Percentiles rank a stretch among this genome's conserved stretches.
phyloP scores from a whole-genome alignment of 2,329 filamentous ascomycete genomes.

The Colletotrichum falcatum region DNA sequence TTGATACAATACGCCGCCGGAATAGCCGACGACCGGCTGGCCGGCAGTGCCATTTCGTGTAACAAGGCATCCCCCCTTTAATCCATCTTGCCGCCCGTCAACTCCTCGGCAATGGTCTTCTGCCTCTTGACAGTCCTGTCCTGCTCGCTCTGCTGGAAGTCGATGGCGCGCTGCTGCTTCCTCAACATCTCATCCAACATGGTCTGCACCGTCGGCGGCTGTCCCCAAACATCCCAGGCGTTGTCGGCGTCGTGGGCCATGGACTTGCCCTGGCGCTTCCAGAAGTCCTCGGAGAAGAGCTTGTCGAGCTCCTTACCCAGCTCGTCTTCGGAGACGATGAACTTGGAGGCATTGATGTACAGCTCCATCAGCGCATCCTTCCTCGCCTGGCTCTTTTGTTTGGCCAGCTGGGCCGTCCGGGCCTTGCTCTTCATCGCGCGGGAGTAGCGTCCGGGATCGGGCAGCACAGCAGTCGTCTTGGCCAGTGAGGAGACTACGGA shows the following conservation, averaged over 20 bases:
- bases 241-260: constrained; percentile 53
- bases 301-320: constrained; percentile 79
- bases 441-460: constrained; percentile 72
- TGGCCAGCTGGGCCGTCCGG: constrained; percentile 57
- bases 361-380: constrained; percentile 83
- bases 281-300: constrained; percentile 77
- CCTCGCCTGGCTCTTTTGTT: constrained; percentile 68
- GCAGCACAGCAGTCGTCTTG: constrained; percentile 62
- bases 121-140: constrained; percentile 63
- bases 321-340: constrained; percentile 86
- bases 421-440: constrained; percentile 58
- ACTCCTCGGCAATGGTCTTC: constrained; percentile 68
- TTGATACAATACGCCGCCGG: constrained; percentile 22
- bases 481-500: constrained; percentile 68
- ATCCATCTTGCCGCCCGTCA: constrained; percentile 70
- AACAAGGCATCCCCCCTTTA: constrained; percentile 44
- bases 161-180: constrained; percentile 32
- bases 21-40: constrained; percentile 13
- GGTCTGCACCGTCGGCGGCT: constrained; percentile 58
- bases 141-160: constrained; percentile 50
- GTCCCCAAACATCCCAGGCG: constrained; percentile 63
- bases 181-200: constrained; percentile 57
- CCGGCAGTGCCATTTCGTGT: constrained; percentile 22
- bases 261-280: constrained; percentile 56
- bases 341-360: constrained; percentile 88